A percentile compares a stretch with the other conserved stretches of the same genome.
Evolutionary conservation across 75 land plant genomes (phyloP).

Genomic region (Adiantum capillusveneris): DNA sequence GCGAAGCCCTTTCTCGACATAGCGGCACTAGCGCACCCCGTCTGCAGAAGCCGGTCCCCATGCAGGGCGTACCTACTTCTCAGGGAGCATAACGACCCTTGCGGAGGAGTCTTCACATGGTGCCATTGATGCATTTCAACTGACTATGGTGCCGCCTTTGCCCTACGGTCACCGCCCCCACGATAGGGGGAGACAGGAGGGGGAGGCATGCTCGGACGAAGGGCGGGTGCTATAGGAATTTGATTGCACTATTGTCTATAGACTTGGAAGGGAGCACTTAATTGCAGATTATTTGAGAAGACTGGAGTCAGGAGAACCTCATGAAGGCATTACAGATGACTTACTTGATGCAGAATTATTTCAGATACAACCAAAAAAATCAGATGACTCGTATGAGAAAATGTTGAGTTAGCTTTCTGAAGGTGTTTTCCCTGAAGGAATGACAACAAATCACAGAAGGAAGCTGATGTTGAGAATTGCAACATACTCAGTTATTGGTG

Average conservation of each 20-base stretch:
- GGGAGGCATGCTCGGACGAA: too few relatives aligned
- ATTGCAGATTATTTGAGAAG: background rate
- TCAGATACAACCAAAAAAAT: background rate
- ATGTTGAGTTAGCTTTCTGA: background rate
- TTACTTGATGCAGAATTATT: constrained; percentile 6
- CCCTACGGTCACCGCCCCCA: too few relatives aligned
- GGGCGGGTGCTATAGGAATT: constrained; percentile 8
- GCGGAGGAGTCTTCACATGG: too few relatives aligned
- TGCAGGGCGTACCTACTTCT: too few relatives aligned
- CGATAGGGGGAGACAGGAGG: too few relatives aligned
- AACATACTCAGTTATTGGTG: too few relatives aligned
- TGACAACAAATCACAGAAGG: background rate
- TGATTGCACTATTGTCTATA: background rate
- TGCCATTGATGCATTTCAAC: too few relatives aligned
- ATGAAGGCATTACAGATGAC: background rate
- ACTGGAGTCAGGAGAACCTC: background rate
- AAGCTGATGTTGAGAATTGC: background rate
- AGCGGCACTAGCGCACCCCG: too few relatives aligned
- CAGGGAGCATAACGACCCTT: too few relatives aligned
- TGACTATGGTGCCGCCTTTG: too few relatives aligned
- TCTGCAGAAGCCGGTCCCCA: too few relatives aligned
- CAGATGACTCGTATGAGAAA: background rate
- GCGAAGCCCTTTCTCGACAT: too few relatives aligned
- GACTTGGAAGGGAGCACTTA: background rate
- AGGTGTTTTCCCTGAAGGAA: background rate